phyloP scores from a whole-genome alignment of 2,329 filamentous ascomycete genomes.

The Cladosporium cucumerinum region DNA sequence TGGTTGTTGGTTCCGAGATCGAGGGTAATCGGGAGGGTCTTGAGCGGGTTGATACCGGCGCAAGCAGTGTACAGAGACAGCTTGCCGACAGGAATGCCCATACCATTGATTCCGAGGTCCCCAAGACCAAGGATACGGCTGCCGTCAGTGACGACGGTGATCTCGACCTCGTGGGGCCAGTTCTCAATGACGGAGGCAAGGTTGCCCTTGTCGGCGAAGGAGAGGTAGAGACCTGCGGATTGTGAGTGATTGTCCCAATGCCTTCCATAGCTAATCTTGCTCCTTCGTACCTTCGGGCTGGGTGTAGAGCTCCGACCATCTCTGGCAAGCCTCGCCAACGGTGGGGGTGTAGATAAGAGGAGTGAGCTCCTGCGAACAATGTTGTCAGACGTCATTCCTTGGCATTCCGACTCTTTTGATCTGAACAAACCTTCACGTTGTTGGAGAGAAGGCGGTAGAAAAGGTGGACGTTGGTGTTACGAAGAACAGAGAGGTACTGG shows the following conservation, averaged over 20 bases:
- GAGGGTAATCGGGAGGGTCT: slow-evolving; percentile 60
- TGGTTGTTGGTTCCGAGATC: slow-evolving; percentile 64
- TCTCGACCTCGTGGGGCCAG: slow-evolving; percentile 92
- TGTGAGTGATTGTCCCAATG: background rate
- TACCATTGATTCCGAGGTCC: slow-evolving; percentile 93
- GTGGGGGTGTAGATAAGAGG: slow-evolving; percentile 84
- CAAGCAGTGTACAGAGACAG: slow-evolving; percentile 91
- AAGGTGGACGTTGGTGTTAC: slow-evolving; percentile 72
- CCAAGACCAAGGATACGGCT: slow-evolving; percentile 90
- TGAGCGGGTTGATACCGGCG: slow-evolving; percentile 83
- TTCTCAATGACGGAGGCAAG: slow-evolving; percentile 85
- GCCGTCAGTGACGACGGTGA: slow-evolving; percentile 94
- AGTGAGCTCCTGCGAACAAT: slow-evolving; percentile 62
- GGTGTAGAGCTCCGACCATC: slow-evolving; percentile 94
- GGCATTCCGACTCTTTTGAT: background rate
- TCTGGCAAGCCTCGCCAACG: slow-evolving; percentile 92
- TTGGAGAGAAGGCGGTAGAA: slow-evolving; percentile 80
- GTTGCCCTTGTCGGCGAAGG: slow-evolving; percentile 88
- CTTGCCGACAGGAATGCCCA: slow-evolving; percentile 97
- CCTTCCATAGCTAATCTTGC: slow-evolving; percentile 17
- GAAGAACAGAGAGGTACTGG: slow-evolving; percentile 73
- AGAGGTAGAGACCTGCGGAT: slow-evolving; percentile 73
- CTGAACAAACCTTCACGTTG: slow-evolving; percentile 54
- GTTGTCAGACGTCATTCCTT: slow-evolving; percentile 31
- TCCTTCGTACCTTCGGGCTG: slow-evolving; percentile 70